Evolutionary conservation across 129 eudicot genomes (phyloP), one percentile per base, ranked within the genome.

Genomic region (Ambrosia trifida): DNA sequence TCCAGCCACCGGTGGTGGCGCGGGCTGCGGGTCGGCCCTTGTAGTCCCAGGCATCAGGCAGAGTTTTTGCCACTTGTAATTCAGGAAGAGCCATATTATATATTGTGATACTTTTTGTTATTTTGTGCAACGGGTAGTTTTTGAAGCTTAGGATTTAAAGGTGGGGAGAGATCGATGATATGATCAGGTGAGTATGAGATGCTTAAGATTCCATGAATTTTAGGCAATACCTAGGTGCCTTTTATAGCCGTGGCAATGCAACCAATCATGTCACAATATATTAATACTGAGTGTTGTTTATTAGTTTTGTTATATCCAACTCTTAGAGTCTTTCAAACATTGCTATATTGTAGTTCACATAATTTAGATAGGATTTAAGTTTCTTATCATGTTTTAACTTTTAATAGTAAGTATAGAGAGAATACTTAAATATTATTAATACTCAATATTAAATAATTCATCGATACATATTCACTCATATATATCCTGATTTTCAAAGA

Each of bases 1-100:
- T 30, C 97, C 97, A 91, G 53, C 97, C 96, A 16, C 97, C 97
- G 71, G 97, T 72, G 80, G 86, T 65, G 88, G 88, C 77, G 8
- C 82, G 80, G 74, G 41, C 60, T 56, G 95, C 88, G 13, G 83
- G 96, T 47, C 80, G 82, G 57, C 97, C 96, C 66, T 84, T 80
- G 84, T 80, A 86, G 79, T 91, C 96, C 90, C 90, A 88, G 65
- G 95, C 97, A 83, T 91, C 96, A 7, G 66, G 82, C 71, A 91
- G 81, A 41, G 87, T 84, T 66, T 85, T 79, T 47, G 79, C 89
- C 5, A 70, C 82, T 19, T 80, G 78, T 17, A 81, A 70, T 41
- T 79, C 81, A 18, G 90, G 88, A 10, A 85, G 88, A 51, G 75
- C 70, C 95, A 87, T 84, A 2, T 19, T 76, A 68, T 68, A 33